These are phyloP conservation scores for Tylopilus balloui DNA, from an alignment of 768 basidiomycete genomes.

Conservation along the genomic window DNA sequence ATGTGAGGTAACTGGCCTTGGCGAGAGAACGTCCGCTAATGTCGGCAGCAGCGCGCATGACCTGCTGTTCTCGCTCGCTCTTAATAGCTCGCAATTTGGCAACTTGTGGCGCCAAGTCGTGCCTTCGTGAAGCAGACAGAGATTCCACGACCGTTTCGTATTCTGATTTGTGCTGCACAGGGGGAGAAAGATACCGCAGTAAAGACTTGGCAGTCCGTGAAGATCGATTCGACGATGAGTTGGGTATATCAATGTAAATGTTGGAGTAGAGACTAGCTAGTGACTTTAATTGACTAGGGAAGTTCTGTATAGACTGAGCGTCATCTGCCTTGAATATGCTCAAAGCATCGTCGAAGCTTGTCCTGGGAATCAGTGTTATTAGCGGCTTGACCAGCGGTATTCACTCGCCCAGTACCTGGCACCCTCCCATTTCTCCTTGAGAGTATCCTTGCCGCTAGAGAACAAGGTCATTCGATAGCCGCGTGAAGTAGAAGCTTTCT, in stretches of 20 bases:
- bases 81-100: slow-evolving; percentile 74
- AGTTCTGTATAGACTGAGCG: slow-evolving; percentile 51
- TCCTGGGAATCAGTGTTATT: slow-evolving; percentile 36
- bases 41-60: slow-evolving; percentile 84
- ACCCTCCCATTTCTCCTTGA: slow-evolving; percentile 91
- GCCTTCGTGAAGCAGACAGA: slow-evolving; percentile 42
- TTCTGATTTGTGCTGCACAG: slow-evolving; percentile 35
- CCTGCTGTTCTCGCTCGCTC: slow-evolving; percentile 64
- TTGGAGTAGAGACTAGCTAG: slow-evolving; percentile 46
- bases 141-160: slow-evolving; percentile 54
- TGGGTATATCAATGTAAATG: slow-evolving; percentile 50
- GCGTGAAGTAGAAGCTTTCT: slow-evolving; percentile 62
- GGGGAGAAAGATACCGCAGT: slow-evolving; percentile 44
- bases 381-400: neutral
- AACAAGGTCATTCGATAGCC: slow-evolving; percentile 90
- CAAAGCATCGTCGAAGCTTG: slow-evolving; percentile 60
- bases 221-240: slow-evolving; percentile 35
- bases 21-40: slow-evolving; percentile 85
- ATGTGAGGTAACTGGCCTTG: slow-evolving; percentile 47
- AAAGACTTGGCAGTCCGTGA: slow-evolving; percentile 48
- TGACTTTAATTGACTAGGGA: slow-evolving; percentile 56
- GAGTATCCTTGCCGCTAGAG: slow-evolving; percentile 64
- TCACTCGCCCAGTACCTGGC: slow-evolving; percentile 44
- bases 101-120: slow-evolving; percentile 62
- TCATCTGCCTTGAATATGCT: slow-evolving; percentile 76